A percentile compares a stretch with the other conserved stretches of the same genome.
phyloP scores from a whole-genome alignment of 1,139 yeast species.

The Candida albicans region DNA sequence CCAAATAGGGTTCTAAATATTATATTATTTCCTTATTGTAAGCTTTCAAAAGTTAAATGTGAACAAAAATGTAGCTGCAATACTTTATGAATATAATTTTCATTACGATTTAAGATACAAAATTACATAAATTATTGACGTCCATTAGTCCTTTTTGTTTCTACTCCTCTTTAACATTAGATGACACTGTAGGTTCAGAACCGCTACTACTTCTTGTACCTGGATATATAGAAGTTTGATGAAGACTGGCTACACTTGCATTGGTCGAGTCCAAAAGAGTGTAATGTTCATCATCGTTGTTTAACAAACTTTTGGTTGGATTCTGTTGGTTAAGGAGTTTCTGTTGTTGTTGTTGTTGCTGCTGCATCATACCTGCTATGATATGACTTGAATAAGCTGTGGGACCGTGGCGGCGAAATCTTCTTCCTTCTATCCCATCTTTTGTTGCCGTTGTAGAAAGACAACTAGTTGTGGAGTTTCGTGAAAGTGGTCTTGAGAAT shows the following conservation, averaged over 20 bases:
- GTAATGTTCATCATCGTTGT: conserved; percentile 1
- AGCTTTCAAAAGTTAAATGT: not conserved
- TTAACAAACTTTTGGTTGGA: not conserved
- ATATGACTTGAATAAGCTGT: conserved; percentile 36
- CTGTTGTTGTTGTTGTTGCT: conserved; percentile 17
- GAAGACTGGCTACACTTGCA: conserved; percentile 9
- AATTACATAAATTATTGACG: not conserved
- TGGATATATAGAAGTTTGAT: conserved; percentile 7
- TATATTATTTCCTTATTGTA: too few relatives aligned
- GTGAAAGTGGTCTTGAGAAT: conserved; percentile 54
- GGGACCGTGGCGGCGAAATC: conserved; percentile 48
- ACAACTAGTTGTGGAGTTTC: conserved; percentile 64
- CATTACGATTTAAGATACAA: too few relatives aligned
- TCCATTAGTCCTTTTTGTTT: not conserved
- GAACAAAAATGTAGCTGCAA: too few relatives aligned
- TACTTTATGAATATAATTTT: not conserved
- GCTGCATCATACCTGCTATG: conserved; percentile 33
- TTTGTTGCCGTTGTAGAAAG: conserved; percentile 71
- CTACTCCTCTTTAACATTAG: not conserved
- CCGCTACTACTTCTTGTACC: not conserved
- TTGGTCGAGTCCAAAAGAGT: conserved; percentile 3
- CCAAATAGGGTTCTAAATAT: too few relatives aligned
- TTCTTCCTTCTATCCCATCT: conserved; percentile 69
- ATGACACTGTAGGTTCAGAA: conserved; percentile 1
- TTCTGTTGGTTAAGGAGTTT: conserved; percentile 1